Evolutionary conservation across 2,329 filamentous ascomycete genomes (phyloP).

Genomic region (Pseudogymnoascus pannorum): DNA sequence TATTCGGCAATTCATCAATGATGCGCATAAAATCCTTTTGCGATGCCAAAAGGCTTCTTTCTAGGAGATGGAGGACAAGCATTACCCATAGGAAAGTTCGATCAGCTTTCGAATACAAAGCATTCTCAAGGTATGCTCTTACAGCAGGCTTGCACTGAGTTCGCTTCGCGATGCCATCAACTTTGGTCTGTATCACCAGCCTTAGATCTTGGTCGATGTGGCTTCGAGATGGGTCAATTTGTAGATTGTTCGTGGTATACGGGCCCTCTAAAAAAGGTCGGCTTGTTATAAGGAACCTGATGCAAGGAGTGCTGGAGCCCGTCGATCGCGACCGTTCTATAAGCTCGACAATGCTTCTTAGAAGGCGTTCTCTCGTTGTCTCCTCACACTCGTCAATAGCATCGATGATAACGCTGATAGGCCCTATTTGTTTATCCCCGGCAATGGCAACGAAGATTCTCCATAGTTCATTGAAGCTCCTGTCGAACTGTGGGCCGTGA

Average conservation of each 20-base stretch:
- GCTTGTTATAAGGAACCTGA: conserved; percentile 31
- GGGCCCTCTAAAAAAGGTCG: conserved; percentile 17
- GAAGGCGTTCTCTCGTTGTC: conserved; percentile 21
- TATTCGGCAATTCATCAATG: conserved; percentile 27
- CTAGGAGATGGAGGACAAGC: conserved; percentile 31
- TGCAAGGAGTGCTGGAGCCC: conserved; percentile 15
- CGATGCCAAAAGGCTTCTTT: conserved; percentile 23
- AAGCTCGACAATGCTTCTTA: conserved; percentile 22
- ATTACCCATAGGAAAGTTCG: conserved; percentile 34
- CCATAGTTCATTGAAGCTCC: conserved; percentile 32
- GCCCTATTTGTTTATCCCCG: conserved; percentile 24
- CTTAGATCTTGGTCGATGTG: conserved; percentile 26
- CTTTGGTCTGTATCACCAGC: conserved; percentile 28
- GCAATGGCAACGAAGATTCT: conserved; percentile 29
- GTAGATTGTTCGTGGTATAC: conserved; percentile 17
- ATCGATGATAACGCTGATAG: conserved; percentile 31
- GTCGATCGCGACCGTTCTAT: conserved; percentile 14
- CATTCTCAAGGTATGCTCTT: conserved; percentile 24
- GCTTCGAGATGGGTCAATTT: conserved; percentile 21
- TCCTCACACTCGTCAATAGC: conserved; percentile 35
- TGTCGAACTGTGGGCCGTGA: conserved; percentile 26
- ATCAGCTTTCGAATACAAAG: conserved; percentile 29
- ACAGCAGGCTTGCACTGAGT: conserved; percentile 22
- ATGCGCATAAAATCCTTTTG: conserved; percentile 26
- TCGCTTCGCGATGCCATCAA: conserved; percentile 28